A percentile compares a stretch with the other conserved stretches of the same genome.
Evolutionary conservation across 2,329 filamentous ascomycete species (phyloP).

Genomic region (Bertia moriformis): DNA sequence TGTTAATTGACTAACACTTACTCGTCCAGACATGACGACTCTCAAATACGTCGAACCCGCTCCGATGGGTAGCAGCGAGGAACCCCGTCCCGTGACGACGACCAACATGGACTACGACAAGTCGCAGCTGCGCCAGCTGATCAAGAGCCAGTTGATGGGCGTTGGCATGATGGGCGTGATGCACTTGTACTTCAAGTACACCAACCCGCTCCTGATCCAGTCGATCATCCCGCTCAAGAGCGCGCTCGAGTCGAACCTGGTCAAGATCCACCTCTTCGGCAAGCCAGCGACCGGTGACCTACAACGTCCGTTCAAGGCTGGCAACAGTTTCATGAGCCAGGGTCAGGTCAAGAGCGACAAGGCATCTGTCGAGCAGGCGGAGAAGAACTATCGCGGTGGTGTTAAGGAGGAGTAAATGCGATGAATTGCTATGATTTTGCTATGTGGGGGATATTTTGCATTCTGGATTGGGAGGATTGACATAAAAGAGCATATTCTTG

Average conservation of each 20-base stretch:
- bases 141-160: slow-evolving; percentile 89
- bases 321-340: slow-evolving; percentile 66
- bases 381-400: slow-evolving; percentile 60
- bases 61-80: slow-evolving; percentile 81
- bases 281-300: slow-evolving; percentile 78
- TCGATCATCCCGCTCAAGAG: slow-evolving; percentile 95
- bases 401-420: slow-evolving; percentile 59
- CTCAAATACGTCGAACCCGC: slow-evolving; percentile 97
- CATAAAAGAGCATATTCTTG: too few relatives aligned
- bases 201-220: slow-evolving; percentile 96
- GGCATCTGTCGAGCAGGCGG: slow-evolving; percentile 68
- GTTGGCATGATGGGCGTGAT: slow-evolving; percentile 96
- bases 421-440: too few relatives aligned
- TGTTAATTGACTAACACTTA: slow-evolving; percentile 3
- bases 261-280: slow-evolving; percentile 89
- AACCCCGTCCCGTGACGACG: slow-evolving; percentile 90
- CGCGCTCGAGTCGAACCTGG: slow-evolving; percentile 83
- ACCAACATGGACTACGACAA: slow-evolving; percentile 92
- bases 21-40: slow-evolving; percentile 94
- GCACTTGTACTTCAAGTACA: slow-evolving; percentile 99
- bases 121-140: slow-evolving; percentile 67
- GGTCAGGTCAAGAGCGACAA: slow-evolving; percentile 77
- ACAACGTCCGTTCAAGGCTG: slow-evolving; percentile 87
- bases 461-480: too few relatives aligned
- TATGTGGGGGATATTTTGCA: too few relatives aligned